These are phyloP conservation scores for Trichoderma sp. DNA, from an alignment of 2,329 filamentous ascomycete species.

Conservation along the genomic window DNA sequence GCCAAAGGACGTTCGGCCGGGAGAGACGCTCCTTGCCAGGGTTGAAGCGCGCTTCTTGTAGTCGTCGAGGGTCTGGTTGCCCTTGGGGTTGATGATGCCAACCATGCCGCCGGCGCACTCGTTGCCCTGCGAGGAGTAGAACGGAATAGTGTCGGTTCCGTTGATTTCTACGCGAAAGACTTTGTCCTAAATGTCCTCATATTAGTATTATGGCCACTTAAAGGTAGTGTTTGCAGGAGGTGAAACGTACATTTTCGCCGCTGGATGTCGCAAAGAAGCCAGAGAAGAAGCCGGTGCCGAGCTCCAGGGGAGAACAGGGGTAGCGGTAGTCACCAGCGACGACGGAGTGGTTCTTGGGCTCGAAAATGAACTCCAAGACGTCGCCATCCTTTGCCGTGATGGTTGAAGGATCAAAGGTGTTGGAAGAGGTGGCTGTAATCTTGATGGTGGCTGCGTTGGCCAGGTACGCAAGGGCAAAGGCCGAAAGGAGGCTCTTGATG, in stretches of 20 bases:
- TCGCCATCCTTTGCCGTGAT: conserved; percentile 35
- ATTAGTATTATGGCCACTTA: neutral
- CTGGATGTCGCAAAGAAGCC: conserved; percentile 32
- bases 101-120: conserved; percentile 40
- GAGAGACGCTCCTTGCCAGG: conserved; percentile 29
- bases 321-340: conserved; percentile 35
- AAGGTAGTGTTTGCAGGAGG: too few relatives aligned
- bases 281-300: conserved; percentile 39
- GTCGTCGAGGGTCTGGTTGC: conserved; percentile 30
- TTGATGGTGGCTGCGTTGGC: conserved; percentile 33
- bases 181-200: conserved; percentile 27
- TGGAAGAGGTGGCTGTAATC: conserved; percentile 34
- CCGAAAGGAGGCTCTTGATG: conserved; percentile 28
- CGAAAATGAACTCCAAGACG: conserved; percentile 38
- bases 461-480: conserved; percentile 27
- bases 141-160: conserved; percentile 34
- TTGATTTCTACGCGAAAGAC: conserved; percentile 37
- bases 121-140: conserved; percentile 40
- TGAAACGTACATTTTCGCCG: conserved; percentile 30
- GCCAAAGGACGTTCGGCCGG: conserved; percentile 28
- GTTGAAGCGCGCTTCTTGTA: conserved; percentile 32
- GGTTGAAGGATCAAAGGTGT: conserved; percentile 35
- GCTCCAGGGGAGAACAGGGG: conserved; percentile 35
- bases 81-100: conserved; percentile 37
- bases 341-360: conserved; percentile 38